These are phyloP conservation scores for Zymoseptoria passerinii DNA, from an alignment of 2,329 filamentous ascomycete genomes.

Conservation along the genomic window DNA sequence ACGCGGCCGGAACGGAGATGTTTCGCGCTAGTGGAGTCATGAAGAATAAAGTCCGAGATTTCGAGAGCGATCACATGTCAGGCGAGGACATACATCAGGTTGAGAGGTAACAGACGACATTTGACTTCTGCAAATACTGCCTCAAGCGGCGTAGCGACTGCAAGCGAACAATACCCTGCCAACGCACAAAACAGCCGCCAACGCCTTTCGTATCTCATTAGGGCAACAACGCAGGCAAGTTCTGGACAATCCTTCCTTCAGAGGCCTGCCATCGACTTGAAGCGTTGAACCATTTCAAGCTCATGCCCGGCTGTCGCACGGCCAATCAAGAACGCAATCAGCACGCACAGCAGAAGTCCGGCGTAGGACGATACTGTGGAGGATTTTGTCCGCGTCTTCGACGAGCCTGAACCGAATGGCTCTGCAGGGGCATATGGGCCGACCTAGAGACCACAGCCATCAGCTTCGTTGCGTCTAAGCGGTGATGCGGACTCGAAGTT, in stretches of 20 bases:
- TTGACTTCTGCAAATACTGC: background rate
- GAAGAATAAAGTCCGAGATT: background rate
- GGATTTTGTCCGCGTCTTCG: slow-evolving; percentile 10
- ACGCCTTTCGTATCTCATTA: background rate
- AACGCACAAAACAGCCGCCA: background rate
- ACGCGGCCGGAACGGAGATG: background rate
- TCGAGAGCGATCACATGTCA: background rate
- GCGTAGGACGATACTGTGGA: slow-evolving; percentile 9
- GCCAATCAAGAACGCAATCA: slow-evolving; percentile 11
- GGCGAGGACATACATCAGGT: too few relatives aligned
- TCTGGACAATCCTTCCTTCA: background rate
- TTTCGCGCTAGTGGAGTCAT: background rate
- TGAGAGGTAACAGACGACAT: background rate
- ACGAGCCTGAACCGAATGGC: slow-evolving; percentile 14
- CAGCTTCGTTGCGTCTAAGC: too few relatives aligned
- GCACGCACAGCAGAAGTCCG: slow-evolving; percentile 4
- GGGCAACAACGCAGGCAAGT: background rate
- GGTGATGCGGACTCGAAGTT: background rate
- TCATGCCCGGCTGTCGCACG: slow-evolving; percentile 8
- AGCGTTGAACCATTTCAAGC: background rate
- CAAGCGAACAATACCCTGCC: background rate
- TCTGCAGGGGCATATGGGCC: slow-evolving; percentile 14
- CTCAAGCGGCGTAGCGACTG: background rate
- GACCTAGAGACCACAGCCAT: slow-evolving; percentile 1
- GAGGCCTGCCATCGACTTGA: background rate